Percentiles rank a stretch among this genome's conserved stretches.
These are phyloP conservation scores for Letharia columbiana DNA, from an alignment of 495 filamentous ascomycete species.

Conservation along the genomic window DNA sequence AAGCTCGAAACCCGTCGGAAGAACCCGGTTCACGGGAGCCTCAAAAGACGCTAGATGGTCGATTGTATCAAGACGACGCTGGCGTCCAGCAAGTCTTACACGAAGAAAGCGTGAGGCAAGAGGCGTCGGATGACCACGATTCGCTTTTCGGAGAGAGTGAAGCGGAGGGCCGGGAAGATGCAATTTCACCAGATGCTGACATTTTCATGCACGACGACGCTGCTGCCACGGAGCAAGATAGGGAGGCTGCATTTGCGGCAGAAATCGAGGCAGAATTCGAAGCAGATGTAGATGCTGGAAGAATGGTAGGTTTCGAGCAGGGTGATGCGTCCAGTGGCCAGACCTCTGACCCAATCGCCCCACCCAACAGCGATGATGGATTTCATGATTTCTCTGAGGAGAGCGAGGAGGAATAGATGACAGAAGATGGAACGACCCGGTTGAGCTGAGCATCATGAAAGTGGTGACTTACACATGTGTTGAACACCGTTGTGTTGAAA, in stretches of 20 bases:
- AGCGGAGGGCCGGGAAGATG: neutral
- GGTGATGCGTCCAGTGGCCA: neutral
- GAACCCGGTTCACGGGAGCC: neutral
- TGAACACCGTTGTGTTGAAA: neutral
- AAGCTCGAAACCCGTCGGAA: neutral
- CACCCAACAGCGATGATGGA: neutral
- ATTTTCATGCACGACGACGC: neutral
- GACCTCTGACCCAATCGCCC: neutral
- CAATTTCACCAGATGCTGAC: neutral
- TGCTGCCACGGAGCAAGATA: neutral
- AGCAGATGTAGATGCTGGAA: neutral
- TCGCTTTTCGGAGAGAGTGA: neutral
- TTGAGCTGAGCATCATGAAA: neutral
- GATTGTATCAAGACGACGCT: neutral
- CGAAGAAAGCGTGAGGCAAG: neutral
- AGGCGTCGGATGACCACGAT: neutral
- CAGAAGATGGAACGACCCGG: neutral
- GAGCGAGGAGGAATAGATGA: slow-evolving; percentile 8
- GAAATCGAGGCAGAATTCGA: neutral
- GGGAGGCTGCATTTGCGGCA: neutral
- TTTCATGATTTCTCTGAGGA: neutral
- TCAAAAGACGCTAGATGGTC: neutral
- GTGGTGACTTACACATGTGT: neutral
- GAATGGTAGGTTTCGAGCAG: neutral
- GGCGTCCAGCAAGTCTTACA: neutral